Evolutionary conservation across 2,329 filamentous ascomycete genomes (phyloP).

Genomic region (Trichophaea hybrida): DNA sequence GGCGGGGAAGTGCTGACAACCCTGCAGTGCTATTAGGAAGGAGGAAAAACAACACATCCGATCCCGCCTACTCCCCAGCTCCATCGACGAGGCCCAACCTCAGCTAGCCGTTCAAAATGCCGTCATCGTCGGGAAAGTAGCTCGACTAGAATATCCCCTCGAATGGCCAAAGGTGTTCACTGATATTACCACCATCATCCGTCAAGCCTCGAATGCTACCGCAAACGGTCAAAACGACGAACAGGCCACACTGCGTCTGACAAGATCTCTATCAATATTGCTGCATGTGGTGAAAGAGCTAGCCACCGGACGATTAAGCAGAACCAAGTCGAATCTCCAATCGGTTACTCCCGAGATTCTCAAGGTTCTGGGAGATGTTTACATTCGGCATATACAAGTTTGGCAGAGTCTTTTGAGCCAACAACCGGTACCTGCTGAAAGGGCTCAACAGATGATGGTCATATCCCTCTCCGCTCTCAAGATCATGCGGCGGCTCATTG

Average conservation of each 20-base stretch:
- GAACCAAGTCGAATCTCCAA: conserved; percentile 62
- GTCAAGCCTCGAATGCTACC: conserved; percentile 36
- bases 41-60: conserved; percentile 68
- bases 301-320: conserved; percentile 60
- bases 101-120: conserved; percentile 77
- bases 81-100: conserved; percentile 59
- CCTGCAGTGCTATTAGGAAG: conserved; percentile 41
- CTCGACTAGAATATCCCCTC: conserved; percentile 74
- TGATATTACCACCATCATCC: conserved; percentile 50
- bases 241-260: conserved; percentile 41
- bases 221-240: conserved; percentile 39
- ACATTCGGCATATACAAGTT: conserved; percentile 53
- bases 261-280: conserved; percentile 59
- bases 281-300: conserved; percentile 85
- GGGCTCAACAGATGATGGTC: conserved; percentile 48
- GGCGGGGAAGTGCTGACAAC: neutral
- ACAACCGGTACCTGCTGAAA: conserved; percentile 42
- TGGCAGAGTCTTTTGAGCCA: conserved; percentile 51
- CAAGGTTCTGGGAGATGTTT: conserved; percentile 64
- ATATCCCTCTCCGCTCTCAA: conserved; percentile 63
- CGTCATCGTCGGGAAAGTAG: conserved; percentile 71
- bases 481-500: conserved; percentile 60
- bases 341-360: conserved; percentile 69
- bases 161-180: conserved; percentile 60
- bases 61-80: conserved; percentile 57